Evolutionary conservation across 495 filamentous ascomycete species (phyloP).

Genomic region (Aspergillus affinis): DNA sequence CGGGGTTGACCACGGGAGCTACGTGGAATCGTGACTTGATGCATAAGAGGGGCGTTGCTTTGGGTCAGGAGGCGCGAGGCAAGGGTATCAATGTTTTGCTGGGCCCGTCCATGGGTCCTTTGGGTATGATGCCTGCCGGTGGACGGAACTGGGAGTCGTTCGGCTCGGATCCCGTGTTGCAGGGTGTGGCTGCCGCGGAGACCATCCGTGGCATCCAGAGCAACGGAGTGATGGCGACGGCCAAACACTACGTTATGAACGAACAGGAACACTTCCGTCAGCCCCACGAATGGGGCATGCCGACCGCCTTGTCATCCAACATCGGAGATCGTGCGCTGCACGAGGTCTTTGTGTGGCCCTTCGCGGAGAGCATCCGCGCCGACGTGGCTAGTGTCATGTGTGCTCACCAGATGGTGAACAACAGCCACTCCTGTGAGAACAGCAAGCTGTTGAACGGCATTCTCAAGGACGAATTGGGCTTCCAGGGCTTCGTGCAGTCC

Average conservation of each 20-base stretch:
- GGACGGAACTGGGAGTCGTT: conserved; percentile 94
- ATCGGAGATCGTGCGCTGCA: conserved; percentile 80
- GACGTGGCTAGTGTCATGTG: conserved; percentile 92
- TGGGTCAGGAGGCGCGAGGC: conserved; percentile 66
- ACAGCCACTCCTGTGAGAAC: conserved; percentile 87
- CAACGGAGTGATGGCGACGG: conserved; percentile 78
- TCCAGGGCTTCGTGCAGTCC: conserved; percentile 90
- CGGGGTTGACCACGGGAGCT: conserved; percentile 80
- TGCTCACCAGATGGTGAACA: conserved; percentile 87
- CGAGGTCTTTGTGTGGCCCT: conserved; percentile 89
- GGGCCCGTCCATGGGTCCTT: conserved; percentile 72
- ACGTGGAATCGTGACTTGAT: conserved; percentile 88
- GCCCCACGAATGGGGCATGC: conserved; percentile 69
- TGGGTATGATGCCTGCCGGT: conserved; percentile 81
- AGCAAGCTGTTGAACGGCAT: conserved; percentile 89
- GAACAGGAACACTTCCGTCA: conserved; percentile 90
- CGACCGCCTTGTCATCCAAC: conserved; percentile 75
- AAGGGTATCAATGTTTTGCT: conserved; percentile 77
- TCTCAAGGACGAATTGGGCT: conserved; percentile 92
- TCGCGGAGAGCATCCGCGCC: conserved; percentile 79
- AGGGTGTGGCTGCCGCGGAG: conserved; percentile 65
- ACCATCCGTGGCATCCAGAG: conserved; percentile 77
- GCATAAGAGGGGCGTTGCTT: conserved; percentile 63
- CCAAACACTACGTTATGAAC: conserved; percentile 79
- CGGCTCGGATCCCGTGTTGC: conserved; percentile 72